A percentile compares a stretch with the other conserved stretches of the same genome.
phyloP scores from a whole-genome alignment of 2,329 filamentous ascomycete species.

The Sporothrix mexicana region DNA sequence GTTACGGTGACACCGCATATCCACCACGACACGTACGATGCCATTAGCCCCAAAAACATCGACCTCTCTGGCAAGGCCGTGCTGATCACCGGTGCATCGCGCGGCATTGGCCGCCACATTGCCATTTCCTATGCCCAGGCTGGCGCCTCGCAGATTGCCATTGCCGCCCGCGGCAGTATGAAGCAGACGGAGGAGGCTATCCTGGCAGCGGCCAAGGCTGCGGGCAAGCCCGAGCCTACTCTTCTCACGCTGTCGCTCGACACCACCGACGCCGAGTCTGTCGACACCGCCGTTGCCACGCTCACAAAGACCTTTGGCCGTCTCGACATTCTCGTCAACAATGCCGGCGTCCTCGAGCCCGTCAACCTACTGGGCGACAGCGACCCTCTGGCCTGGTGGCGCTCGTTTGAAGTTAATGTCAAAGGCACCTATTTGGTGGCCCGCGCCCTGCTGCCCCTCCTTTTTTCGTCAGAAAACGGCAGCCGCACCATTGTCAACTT shows the following conservation, averaged over 20 bases:
- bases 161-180: slow-evolving; percentile 27
- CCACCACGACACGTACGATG: slow-evolving; percentile 38
- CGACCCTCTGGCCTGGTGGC: slow-evolving; percentile 33
- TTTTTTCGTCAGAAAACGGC: slow-evolving; percentile 39
- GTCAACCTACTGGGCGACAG: slow-evolving; percentile 22
- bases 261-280: slow-evolving; percentile 22
- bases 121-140: slow-evolving; percentile 33
- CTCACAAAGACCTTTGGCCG: slow-evolving; percentile 18
- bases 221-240: slow-evolving; percentile 18
- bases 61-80: slow-evolving; percentile 35
- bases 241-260: slow-evolving; percentile 23
- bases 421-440: slow-evolving; percentile 30
- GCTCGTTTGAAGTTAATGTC: slow-evolving; percentile 30
- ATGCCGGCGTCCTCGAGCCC: slow-evolving; percentile 32
- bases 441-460: slow-evolving; percentile 29
- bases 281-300: slow-evolving; percentile 18
- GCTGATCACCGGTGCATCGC: slow-evolving; percentile 35
- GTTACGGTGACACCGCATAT: slow-evolving; percentile 13
- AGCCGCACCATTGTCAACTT: slow-evolving; percentile 53
- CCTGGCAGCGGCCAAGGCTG: slow-evolving; percentile 22
- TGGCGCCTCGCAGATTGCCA: slow-evolving; percentile 28
- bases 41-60: slow-evolving; percentile 30
- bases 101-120: slow-evolving; percentile 33
- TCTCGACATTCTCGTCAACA: slow-evolving; percentile 37
- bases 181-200: slow-evolving; percentile 1